These are phyloP conservation scores for Thraustochytrium sp. DNA, from an alignment of 352 stramenopile genomes.

Conservation along the genomic window DNA sequence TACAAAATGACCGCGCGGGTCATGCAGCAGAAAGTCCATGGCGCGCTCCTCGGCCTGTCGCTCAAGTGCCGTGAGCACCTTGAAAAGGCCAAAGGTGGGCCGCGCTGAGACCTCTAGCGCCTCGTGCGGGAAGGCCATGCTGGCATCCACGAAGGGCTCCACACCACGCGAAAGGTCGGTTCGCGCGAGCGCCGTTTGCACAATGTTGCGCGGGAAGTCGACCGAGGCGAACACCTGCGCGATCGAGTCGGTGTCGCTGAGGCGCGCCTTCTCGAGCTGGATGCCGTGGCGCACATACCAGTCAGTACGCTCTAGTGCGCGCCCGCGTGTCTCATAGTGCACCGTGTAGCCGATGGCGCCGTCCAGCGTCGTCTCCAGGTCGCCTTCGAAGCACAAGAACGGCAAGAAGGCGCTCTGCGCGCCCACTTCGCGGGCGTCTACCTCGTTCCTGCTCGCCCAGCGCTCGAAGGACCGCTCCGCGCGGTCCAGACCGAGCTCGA, in stretches of 20 bases:
- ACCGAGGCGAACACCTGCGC: not conserved
- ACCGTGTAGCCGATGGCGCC: slow-evolving; percentile 4
- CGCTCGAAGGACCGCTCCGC: not conserved
- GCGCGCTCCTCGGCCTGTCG: not conserved
- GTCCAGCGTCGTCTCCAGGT: not conserved
- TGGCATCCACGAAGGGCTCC: not conserved
- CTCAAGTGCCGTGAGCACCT: not conserved
- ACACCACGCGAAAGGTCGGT: not conserved
- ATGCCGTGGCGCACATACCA: not conserved
- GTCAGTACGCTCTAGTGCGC: not conserved
- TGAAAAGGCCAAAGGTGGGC: not conserved
- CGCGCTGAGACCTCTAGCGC: not conserved
- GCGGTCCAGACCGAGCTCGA: not conserved
- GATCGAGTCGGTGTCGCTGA: not conserved
- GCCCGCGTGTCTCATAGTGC: not conserved
- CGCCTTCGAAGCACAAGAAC: not conserved
- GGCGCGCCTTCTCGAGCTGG: not conserved
- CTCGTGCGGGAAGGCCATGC: not conserved
- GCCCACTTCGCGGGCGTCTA: not conserved
- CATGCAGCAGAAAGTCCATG: not conserved
- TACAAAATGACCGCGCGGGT: not conserved
- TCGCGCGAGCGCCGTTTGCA: not conserved
- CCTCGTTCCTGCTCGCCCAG: not conserved
- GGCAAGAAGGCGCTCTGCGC: not conserved
- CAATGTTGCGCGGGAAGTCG: not conserved